A percentile compares a stretch with the other conserved stretches of the same genome.
phyloP scores from a whole-genome alignment of 2,329 filamentous ascomycete species.

The Pyricularia grisea region DNA sequence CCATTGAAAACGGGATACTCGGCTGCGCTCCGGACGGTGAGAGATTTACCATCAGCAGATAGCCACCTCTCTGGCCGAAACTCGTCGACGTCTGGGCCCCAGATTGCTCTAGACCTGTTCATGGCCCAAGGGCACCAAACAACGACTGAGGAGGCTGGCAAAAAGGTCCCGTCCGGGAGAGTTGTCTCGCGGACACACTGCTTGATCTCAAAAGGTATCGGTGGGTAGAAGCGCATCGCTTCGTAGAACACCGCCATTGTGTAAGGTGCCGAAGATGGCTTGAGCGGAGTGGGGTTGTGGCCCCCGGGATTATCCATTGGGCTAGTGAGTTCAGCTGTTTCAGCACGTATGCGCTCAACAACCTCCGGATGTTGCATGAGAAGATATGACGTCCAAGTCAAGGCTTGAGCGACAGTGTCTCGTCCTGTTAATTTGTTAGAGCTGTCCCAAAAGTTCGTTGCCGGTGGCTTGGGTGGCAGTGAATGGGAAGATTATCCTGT shows the following conservation, averaged over 20 bases:
- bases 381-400: conserved; percentile 56
- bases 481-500: not conserved
- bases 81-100: conserved; percentile 44
- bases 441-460: not conserved
- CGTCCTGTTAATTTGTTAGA: conserved; percentile 27
- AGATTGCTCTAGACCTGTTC: conserved; percentile 45
- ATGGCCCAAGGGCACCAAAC: conserved; percentile 58
- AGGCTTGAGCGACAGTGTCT: conserved; percentile 55
- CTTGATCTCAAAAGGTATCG: conserved; percentile 58
- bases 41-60: not conserved
- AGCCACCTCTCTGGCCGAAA: conserved; percentile 53
- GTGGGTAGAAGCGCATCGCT: conserved; percentile 50
- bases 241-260: conserved; percentile 55
- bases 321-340: conserved; percentile 4
- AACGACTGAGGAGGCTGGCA: conserved; percentile 43
- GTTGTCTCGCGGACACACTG: conserved; percentile 41
- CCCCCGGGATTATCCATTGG: conserved; percentile 7
- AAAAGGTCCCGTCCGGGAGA: conserved; percentile 50
- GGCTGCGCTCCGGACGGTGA: conserved; percentile 28
- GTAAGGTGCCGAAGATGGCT: conserved; percentile 39
- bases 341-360: conserved; percentile 26
- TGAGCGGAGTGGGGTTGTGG: conserved; percentile 24
- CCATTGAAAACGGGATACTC: conserved; percentile 60
- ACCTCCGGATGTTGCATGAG: conserved; percentile 41
- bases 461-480: not conserved